phyloP scores from a whole-genome alignment of 768 basidiomycete genomes.

The Kwoniella bestiolae region DNA sequence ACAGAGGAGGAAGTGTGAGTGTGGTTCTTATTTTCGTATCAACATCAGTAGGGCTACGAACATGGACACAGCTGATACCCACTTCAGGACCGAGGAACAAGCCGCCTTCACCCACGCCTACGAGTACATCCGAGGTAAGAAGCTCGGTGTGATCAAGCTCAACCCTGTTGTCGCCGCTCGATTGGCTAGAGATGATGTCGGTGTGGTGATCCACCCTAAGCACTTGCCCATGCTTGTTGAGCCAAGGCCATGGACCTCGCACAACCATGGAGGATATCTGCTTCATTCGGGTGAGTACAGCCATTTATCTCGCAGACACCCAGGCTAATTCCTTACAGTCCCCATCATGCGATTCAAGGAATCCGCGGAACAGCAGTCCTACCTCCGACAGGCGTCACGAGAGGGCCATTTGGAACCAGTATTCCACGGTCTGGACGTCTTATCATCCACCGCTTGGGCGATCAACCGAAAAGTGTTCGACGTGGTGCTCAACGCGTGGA shows the following conservation, averaged over 20 bases:
- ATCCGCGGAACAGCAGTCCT: slow-evolving; percentile 76
- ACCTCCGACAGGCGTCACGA: slow-evolving; percentile 74
- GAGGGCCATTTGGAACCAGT: slow-evolving; percentile 79
- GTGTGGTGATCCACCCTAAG: slow-evolving; percentile 80
- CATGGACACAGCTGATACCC: too few species aligned
- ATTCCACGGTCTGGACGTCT: slow-evolving; percentile 84
- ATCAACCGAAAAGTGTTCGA: slow-evolving; percentile 81
- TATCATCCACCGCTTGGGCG: slow-evolving; percentile 86
- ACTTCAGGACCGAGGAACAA: slow-evolving; percentile 73
- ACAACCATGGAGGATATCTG: slow-evolving; percentile 80
- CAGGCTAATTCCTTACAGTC: slow-evolving; percentile 58
- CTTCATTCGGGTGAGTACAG: slow-evolving; percentile 69
- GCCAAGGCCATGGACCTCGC: slow-evolving; percentile 81
- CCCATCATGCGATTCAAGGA: slow-evolving; percentile 92
- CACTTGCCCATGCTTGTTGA: slow-evolving; percentile 94
- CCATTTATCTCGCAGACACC: not conserved
- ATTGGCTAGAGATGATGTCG: slow-evolving; percentile 73
- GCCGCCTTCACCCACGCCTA: slow-evolving; percentile 90
- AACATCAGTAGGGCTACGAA: too few species aligned
- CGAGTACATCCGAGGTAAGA: slow-evolving; percentile 90
- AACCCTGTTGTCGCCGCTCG: slow-evolving; percentile 79
- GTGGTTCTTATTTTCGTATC: too few species aligned
- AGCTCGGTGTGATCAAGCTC: slow-evolving; percentile 86
- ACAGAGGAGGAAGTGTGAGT: slow-evolving; percentile 70
- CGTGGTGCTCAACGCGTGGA: slow-evolving; percentile 79